Base-by-base conservation (phyloP, 2,329 filamentous ascomycete species). In the Coleophoma crateriformis region DNA sequence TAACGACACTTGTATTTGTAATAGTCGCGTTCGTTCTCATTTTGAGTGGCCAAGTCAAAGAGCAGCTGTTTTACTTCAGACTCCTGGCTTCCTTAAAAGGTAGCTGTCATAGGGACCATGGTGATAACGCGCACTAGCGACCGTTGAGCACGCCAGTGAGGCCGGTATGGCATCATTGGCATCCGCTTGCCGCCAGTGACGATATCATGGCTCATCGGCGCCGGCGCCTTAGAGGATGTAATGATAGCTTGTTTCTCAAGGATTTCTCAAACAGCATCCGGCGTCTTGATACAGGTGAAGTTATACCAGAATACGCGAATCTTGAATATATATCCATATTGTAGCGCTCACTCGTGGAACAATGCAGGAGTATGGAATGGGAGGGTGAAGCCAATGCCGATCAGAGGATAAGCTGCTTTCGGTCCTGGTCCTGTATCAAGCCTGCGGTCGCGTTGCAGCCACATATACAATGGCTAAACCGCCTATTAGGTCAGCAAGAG, bases 1-100 rank as follows among this genome's bases (percentile, higher is more conserved):
- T 50, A 53, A 3, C 53, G 35, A 27, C 51, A 34, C 2, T 50
- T 46, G 33, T 53, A 46, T 13, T 46, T 32, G n/a, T 69, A 67
- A 51, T 69, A 71, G 37, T 65, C 54, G 33, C 50, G 49, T 4
- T 67, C 65, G 4, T 60, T 53, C 17, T 50, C 44, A 46, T 67
- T 68, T 35, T 67, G 58, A 4, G 57, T 62, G 13, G 67, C 51
- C 0, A 76, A 52, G 48, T 75, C 70, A 50, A 63, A 65, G 4
- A 74, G 53, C 34, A 76, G 53, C 54, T 74, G 68, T 54, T 71
- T 74, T 0, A 65, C 61, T 57, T 75, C 72, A 50, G 68, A 74
- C 47, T 73, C 68, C 52, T 75, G 73, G 37, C 62, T 68, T 3
- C 72, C 71, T 38, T 66, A 61, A 49, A 73, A 75, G 1, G 62